Evolutionary conservation across 352 stramenopile species (phyloP).

Genomic region (Phytophthora macrochlamydospora): DNA sequence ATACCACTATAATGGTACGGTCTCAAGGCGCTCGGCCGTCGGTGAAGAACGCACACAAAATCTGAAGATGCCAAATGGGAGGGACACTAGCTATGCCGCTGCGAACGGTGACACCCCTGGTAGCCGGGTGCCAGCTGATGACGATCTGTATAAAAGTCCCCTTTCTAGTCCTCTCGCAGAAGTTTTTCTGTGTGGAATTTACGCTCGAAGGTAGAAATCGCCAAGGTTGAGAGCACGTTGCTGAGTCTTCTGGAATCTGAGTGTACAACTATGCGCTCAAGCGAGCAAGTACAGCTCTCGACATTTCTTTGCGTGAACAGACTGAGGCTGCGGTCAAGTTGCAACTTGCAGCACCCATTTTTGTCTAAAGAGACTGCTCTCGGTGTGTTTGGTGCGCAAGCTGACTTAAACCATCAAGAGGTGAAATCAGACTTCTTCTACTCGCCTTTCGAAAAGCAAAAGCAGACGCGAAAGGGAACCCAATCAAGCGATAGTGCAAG

Average conservation of each 20-base stretch:
- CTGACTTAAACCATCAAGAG: conserved; percentile 16
- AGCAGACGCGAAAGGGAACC: conserved; percentile 19
- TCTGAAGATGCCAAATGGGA: conserved; percentile 12
- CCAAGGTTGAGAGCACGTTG: conserved; percentile 56
- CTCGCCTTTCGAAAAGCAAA: conserved; percentile 64
- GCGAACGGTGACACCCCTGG: conserved; percentile 11
- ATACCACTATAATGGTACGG: conserved; percentile 22
- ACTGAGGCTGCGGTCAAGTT: conserved; percentile 47
- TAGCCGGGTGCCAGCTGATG: conserved; percentile 7
- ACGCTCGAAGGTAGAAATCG: conserved; percentile 57
- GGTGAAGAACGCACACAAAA: conserved; percentile 13
- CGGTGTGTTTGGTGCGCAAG: conserved; percentile 35
- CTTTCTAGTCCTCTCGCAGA: conserved; percentile 9
- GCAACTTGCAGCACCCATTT: conserved; percentile 43
- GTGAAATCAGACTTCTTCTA: conserved; percentile 60
- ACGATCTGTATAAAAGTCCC: conserved; percentile 14
- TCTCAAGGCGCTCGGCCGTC: conserved; percentile 14
- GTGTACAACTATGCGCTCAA: conserved; percentile 53
- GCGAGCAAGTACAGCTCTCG: conserved; percentile 55
- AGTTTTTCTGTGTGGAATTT: conserved; percentile 59
- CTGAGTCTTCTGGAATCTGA: conserved; percentile 60
- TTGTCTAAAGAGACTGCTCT: conserved; percentile 41
- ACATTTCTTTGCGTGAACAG: conserved; percentile 67
- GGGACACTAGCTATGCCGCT: conserved; percentile 8
- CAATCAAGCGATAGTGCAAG: conserved; percentile 15